Base-by-base conservation (phyloP, 2,329 filamentous ascomycete species). In the Hymenotorrendiella dingleyae region DNA sequence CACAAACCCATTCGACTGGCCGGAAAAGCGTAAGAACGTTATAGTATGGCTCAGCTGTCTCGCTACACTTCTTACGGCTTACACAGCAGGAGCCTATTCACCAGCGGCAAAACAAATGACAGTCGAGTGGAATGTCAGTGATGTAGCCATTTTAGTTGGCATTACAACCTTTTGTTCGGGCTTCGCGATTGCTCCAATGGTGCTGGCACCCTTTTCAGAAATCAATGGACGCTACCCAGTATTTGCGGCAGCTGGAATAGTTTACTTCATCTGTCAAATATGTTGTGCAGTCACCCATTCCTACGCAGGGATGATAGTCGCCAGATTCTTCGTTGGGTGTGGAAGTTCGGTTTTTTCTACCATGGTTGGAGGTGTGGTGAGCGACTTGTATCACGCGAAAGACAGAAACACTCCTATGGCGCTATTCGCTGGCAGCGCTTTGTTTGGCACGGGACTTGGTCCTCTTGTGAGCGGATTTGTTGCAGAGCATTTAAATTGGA, bases 341-440 rank as follows among this genome's bases (percentile, higher is more conserved):
- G 86, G 85, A 6, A 82, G 78, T 5, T 88, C 82, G 36, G 80
- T 73, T 0, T 94, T 94, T 59, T 88, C 84, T 33, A 93, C 87
- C 17, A 90, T 95, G 74, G 84, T 94, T 0, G 90, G 90, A n/a
- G 90, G 90, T 3, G 85, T 96, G 4, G 83, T 96, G 29, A 84
- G 84, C 38, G 90, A 96, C 58, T 76, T 95, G 45, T 95, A 89
- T 67, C 77, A 82, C 36, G 79, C 86, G 8, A 68, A 85, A 46
- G 81, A 86, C 33, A 73, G 91, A 24, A 95, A 96, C 55, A 88
- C 84, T 0, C 86, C 90, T 0, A 95, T 96, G 91, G 83, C 87
- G 0, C 61, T 94, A 0, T 96, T 94, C 62, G 84, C 84, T n/a
- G 86, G 84, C 1, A 71, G 73, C 3, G 89, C 88, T 0, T 67